phyloP scores from a whole-genome alignment of 768 basidiomycete species.

The Pleurotus giganteus region DNA sequence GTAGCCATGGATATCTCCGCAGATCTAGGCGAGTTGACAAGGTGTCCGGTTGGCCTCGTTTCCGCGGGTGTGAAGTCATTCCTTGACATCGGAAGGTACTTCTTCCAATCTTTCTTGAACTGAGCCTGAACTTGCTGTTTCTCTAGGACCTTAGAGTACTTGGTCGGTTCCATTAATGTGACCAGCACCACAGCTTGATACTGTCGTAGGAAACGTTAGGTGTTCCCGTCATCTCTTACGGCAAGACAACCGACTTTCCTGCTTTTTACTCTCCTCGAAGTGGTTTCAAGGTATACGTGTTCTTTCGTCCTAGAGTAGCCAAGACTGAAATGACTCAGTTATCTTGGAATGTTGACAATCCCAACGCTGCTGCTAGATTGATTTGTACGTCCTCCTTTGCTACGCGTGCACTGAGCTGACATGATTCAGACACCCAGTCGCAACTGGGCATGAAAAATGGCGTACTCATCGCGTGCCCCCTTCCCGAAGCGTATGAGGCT shows the following conservation, averaged over 20 bases:
- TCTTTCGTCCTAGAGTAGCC: background rate
- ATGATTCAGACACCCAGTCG: constrained; percentile 58
- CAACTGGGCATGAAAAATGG: constrained; percentile 76
- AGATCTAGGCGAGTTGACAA: constrained; percentile 84
- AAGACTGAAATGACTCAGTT: constrained; percentile 43
- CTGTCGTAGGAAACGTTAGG: constrained; percentile 84
- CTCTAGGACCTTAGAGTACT: constrained; percentile 7
- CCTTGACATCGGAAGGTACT: constrained; percentile 80
- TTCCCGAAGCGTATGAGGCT: constrained; percentile 72
- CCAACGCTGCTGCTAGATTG: constrained; percentile 66
- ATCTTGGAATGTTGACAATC: constrained; percentile 72
- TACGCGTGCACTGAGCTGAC: background rate
- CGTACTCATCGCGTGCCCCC: constrained; percentile 84
- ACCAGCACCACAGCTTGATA: background rate
- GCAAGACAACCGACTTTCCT: constrained; percentile 78
- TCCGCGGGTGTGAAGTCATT: constrained; percentile 96
- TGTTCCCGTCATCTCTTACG: constrained; percentile 85
- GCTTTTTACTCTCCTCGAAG: constrained; percentile 89
- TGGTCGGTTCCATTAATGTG: background rate
- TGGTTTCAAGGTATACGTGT: constrained; percentile 63
- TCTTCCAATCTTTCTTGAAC: background rate
- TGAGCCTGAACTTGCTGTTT: background rate
- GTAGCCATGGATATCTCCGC: constrained; percentile 94
- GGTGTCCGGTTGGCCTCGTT: constrained; percentile 88
- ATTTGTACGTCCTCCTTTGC: constrained; percentile 45